phyloP scores from a whole-genome alignment of 495 filamentous ascomycete species.

The Penicillium angulare region DNA sequence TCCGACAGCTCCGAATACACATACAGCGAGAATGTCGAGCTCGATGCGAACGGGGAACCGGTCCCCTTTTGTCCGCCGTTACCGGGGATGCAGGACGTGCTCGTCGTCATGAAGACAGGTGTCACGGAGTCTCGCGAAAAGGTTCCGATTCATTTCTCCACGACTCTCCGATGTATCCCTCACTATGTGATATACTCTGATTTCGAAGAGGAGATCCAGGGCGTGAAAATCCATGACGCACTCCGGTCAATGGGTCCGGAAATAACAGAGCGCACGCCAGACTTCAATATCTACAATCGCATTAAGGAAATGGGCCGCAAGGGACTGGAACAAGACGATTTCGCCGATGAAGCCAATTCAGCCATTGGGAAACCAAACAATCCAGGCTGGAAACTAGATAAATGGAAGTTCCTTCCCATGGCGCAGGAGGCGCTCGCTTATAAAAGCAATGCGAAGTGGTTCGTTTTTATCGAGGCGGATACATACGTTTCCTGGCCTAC shows the following conservation, averaged over 20 bases:
- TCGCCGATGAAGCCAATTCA: constrained; percentile 46
- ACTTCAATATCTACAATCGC: constrained; percentile 55
- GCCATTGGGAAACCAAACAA: constrained; percentile 47
- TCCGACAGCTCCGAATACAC: not conserved
- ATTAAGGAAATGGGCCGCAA: constrained; percentile 38
- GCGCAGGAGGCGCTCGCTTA: constrained; percentile 42
- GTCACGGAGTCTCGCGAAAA: constrained; percentile 45
- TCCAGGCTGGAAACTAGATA: constrained; percentile 56
- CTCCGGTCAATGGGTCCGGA: constrained; percentile 39
- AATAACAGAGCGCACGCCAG: constrained; percentile 34
- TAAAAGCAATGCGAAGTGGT: constrained; percentile 59
- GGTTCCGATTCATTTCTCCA: constrained; percentile 49
- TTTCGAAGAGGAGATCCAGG: constrained; percentile 47
- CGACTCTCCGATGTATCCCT: constrained; percentile 52
- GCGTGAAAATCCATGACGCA: constrained; percentile 48
- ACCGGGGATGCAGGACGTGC: constrained; percentile 42
- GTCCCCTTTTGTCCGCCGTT: constrained; percentile 34
- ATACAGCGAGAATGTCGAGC: not conserved
- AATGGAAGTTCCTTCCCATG: constrained; percentile 62
- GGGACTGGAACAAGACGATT: constrained; percentile 39
- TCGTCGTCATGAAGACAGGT: constrained; percentile 48
- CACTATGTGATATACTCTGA: constrained; percentile 58
- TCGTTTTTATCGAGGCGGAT: constrained; percentile 68
- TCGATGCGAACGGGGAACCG: constrained; percentile 13
- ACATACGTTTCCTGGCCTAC: constrained; percentile 65